phyloP scores from a whole-genome alignment of 257 asterid species.

The Oldenlandia corymbosa region DNA sequence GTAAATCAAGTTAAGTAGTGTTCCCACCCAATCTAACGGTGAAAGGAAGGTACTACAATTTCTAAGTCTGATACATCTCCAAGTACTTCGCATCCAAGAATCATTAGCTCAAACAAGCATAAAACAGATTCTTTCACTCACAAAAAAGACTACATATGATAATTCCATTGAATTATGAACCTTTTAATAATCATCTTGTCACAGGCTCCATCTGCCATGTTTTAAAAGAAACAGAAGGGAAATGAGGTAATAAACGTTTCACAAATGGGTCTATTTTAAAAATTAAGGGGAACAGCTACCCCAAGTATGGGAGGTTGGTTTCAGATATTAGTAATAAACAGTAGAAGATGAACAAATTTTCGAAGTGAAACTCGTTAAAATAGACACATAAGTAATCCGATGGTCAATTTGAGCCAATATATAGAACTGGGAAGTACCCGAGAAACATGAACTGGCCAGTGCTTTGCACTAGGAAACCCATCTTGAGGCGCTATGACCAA shows the following conservation, averaged over 20 bases:
- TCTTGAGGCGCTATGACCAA: neutral
- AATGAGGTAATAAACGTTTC: too few species aligned
- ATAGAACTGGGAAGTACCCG: neutral
- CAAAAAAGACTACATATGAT: neutral
- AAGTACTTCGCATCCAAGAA: neutral
- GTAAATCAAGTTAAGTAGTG: neutral
- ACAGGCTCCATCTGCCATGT: neutral
- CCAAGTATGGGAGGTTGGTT: neutral
- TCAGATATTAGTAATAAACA: neutral
- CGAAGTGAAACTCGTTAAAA: neutral
- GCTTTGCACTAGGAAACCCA: neutral
- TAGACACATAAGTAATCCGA: neutral
- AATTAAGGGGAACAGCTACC: too few species aligned
- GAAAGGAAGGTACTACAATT: too few species aligned
- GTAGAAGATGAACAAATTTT: neutral
- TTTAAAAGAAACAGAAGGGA: too few species aligned
- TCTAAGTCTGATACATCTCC: too few species aligned
- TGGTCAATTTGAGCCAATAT: neutral
- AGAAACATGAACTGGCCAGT: neutral
- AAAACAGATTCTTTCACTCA: neutral
- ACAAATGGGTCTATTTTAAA: too few species aligned
- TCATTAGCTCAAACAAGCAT: neutral
- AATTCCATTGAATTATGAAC: neutral
- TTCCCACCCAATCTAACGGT: neutral
- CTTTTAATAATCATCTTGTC: neutral